Evolutionary conservation across 371 early-diverging fungal species (phyloP).

Genomic region (Rhizopus delemar): DNA sequence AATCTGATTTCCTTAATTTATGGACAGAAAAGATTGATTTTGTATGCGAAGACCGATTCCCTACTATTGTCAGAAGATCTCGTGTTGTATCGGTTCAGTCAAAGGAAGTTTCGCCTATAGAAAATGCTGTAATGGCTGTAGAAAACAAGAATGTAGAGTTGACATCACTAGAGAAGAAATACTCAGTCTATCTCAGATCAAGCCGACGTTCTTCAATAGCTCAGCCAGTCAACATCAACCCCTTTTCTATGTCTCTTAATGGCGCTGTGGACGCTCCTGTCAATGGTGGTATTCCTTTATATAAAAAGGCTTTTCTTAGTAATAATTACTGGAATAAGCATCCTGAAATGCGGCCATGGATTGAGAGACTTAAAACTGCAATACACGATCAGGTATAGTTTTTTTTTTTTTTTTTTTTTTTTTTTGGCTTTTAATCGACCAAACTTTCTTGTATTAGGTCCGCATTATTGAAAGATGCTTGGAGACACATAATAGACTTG

Average conservation of each 20-base stretch:
- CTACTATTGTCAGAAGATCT: slow-evolving; percentile 66
- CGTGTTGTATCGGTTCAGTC: slow-evolving; percentile 53
- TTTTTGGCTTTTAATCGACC: neutral
- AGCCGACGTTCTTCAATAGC: slow-evolving; percentile 6
- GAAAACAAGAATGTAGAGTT: slow-evolving; percentile 72
- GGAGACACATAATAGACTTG: slow-evolving; percentile 65
- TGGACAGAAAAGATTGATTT: slow-evolving; percentile 79
- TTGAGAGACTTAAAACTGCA: slow-evolving; percentile 53
- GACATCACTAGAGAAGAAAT: slow-evolving; percentile 56
- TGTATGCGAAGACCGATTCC: slow-evolving; percentile 68
- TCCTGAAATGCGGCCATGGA: slow-evolving; percentile 49
- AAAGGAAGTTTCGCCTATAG: slow-evolving; percentile 72
- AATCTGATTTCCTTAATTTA: slow-evolving; percentile 70
- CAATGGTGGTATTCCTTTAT: slow-evolving; percentile 82
- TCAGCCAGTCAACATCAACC: slow-evolving; percentile 59
- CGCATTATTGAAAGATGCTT: slow-evolving; percentile 65
- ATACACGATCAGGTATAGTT: slow-evolving; percentile 68
- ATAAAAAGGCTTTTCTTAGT: slow-evolving; percentile 69
- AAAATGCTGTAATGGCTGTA: slow-evolving; percentile 77
- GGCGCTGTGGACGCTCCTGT: slow-evolving; percentile 87
- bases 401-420: neutral
- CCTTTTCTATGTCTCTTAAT: slow-evolving; percentile 80
- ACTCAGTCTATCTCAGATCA: slow-evolving; percentile 29
- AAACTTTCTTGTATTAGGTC: slow-evolving; percentile 40
- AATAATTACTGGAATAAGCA: slow-evolving; percentile 45